Percentiles rank a stretch among this genome's conserved stretches.
phyloP scores from a whole-genome alignment of 805 yeast genomes.

The Priceomyces melissophilus region DNA sequence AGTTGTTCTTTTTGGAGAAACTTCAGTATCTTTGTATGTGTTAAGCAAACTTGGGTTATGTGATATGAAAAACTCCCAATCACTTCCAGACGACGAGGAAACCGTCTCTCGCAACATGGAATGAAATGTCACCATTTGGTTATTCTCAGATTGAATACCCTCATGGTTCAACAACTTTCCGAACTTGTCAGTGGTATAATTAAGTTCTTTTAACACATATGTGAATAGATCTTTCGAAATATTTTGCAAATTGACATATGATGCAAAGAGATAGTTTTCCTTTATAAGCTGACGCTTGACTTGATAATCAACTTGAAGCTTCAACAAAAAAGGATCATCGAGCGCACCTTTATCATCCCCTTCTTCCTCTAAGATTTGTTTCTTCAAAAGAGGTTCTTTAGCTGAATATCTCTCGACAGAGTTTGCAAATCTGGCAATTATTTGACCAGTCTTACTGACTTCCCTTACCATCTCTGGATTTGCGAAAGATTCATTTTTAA shows the following conservation, averaged over 20 bases:
- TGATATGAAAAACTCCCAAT: conserved; percentile 38
- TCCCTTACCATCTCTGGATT: conserved; percentile 33
- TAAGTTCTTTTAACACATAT: conserved; percentile 36
- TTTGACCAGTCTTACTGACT: conserved; percentile 58
- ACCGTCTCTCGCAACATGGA: conserved; percentile 23
- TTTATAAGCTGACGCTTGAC: conserved; percentile 38
- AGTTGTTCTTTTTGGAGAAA: conserved; percentile 39
- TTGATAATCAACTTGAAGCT: conserved; percentile 37
- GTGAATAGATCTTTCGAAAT: conserved; percentile 36
- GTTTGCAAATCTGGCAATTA: conserved; percentile 34
- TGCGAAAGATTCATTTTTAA: conserved; percentile 41
- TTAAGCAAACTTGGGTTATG: conserved; percentile 59
- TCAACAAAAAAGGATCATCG: conserved; percentile 42
- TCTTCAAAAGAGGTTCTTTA: conserved; percentile 32
- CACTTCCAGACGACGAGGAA: conserved; percentile 22
- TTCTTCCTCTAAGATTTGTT: conserved; percentile 17
- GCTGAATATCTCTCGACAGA: conserved; percentile 35
- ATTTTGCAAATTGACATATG: conserved; percentile 39
- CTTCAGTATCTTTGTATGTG: conserved; percentile 27
- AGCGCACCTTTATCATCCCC: conserved; percentile 23
- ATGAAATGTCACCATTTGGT: conserved; percentile 17
- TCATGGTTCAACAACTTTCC: conserved; percentile 26
- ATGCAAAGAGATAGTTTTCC: conserved; percentile 41
- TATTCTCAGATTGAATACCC: conserved; percentile 13
- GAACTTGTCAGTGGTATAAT: conserved; percentile 28